Percentiles rank a stretch among this genome's conserved stretches.
Evolutionary conservation across 441 rosid species (phyloP).

Genomic region (Sinapis alba): DNA sequence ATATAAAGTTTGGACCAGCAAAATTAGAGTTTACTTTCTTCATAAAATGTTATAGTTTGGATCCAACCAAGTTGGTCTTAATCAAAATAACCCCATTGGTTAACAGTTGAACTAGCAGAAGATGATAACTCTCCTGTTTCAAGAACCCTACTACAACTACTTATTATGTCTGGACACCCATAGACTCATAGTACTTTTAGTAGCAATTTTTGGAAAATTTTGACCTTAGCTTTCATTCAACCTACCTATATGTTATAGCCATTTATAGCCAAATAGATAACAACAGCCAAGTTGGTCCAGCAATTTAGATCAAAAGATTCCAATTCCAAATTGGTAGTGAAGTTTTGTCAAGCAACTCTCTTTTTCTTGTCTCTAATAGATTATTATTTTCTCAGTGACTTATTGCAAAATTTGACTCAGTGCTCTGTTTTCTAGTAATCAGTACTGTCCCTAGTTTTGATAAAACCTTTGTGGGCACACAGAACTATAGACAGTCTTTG

Average conservation of each 20-base stretch:
- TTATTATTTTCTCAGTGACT: conserved; percentile 17
- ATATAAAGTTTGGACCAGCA: background rate
- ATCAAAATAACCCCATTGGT: conserved; percentile 28
- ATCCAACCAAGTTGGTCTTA: conserved; percentile 4
- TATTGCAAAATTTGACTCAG: conserved; percentile 12
- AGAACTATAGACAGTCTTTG: conserved; percentile 11
- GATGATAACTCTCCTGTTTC: conserved; percentile 33
- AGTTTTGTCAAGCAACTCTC: background rate
- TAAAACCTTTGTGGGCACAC: conserved; percentile 16
- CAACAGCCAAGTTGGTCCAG: conserved; percentile 24
- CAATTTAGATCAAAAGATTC: background rate
- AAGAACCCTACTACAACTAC: conserved; percentile 3
- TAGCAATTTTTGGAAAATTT: conserved; percentile 17
- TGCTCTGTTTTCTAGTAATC: conserved; percentile 14
- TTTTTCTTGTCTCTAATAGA: background rate
- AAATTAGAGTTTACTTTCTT: conserved; percentile 10
- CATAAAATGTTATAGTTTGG: background rate
- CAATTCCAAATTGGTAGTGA: background rate
- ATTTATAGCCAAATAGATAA: conserved; percentile 24
- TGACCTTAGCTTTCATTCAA: conserved; percentile 24
- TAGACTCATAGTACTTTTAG: conserved; percentile 18
- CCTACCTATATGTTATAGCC: conserved; percentile 27
- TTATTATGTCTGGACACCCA: conserved; percentile 30
- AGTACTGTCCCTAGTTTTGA: conserved; percentile 34
- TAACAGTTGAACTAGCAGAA: conserved; percentile 33